Evolutionary conservation across 2,329 filamentous ascomycete genomes (phyloP).

Genomic region (Alternaria triticina): DNA sequence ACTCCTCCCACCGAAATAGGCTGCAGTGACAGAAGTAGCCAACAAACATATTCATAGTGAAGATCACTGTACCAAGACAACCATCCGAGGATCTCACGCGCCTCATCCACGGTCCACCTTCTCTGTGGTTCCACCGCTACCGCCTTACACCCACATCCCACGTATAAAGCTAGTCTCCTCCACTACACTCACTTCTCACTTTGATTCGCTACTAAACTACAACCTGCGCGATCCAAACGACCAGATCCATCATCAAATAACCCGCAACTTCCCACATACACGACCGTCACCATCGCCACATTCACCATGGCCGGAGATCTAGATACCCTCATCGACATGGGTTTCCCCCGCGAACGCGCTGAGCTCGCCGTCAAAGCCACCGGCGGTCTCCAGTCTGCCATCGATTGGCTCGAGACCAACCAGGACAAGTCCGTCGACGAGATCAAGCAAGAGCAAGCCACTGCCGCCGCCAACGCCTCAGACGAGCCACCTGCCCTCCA

Average conservation of each 20-base stretch:
- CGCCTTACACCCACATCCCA: constrained; percentile 4
- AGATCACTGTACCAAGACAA: neutral
- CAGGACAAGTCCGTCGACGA: constrained; percentile 87
- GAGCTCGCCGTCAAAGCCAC: constrained; percentile 84
- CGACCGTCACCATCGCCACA: constrained; percentile 7
- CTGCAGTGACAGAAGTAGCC: neutral
- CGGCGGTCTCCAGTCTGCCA: constrained; percentile 81
- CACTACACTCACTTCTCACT: constrained; percentile 6
- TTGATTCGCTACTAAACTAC: neutral
- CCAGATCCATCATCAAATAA: neutral
- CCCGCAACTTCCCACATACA: constrained; percentile 6
- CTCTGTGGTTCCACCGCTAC: constrained; percentile 19
- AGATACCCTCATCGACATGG: constrained; percentile 69
- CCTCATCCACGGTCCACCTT: constrained; percentile 22
- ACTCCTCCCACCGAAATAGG: neutral
- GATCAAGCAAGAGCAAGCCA: constrained; percentile 62
- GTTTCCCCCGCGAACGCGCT: constrained; percentile 82
- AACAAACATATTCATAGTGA: too few species aligned
- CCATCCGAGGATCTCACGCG: neutral
- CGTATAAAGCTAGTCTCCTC: constrained; percentile 2
- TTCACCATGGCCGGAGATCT: constrained; percentile 60
- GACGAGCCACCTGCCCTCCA: constrained; percentile 70
- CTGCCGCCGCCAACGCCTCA: constrained; percentile 38
- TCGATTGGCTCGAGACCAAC: constrained; percentile 94
- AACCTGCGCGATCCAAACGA: neutral